Conservation (phyloP, 768 basidiomycete species). For the Psilocybe tampanensis region DNA sequence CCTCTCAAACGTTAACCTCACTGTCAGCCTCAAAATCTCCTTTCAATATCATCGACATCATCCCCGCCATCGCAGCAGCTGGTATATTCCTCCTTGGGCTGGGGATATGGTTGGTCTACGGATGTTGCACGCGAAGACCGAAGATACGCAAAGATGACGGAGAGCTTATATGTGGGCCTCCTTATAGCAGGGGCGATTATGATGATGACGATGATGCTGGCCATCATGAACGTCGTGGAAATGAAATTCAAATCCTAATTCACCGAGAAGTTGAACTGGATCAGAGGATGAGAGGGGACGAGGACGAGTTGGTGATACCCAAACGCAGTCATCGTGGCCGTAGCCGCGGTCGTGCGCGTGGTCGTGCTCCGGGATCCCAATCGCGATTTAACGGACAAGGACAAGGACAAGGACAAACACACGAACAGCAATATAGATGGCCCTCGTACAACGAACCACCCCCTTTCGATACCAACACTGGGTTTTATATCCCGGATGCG, state of each 20-base stretch:
- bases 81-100: constrained; percentile 32
- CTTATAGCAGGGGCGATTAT: too few relatives aligned
- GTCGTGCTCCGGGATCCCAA: too few relatives aligned
- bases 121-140: constrained; percentile 28
- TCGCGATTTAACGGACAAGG: too few relatives aligned
- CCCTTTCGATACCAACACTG: constrained; percentile 7
- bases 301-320: constrained; percentile 1
- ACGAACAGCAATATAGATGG: constrained; percentile 17
- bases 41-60: constrained; percentile 26
- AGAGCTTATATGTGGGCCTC: constrained; percentile 25
- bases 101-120: constrained; percentile 37
- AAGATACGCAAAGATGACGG: constrained; percentile 18
- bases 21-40: neutral
- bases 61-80: constrained; percentile 33
- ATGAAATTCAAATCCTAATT: too few relatives aligned
- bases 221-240: too few relatives aligned
- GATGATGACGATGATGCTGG: constrained; percentile 7
- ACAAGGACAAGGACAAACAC: neutral
- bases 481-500: constrained; percentile 13
- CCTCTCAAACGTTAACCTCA: neutral
- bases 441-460: constrained; percentile 20
- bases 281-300: neutral
- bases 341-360: too few relatives aligned
- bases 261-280: constrained; percentile 3
- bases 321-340: neutral